Base-by-base conservation (phyloP, 2,329 filamentous ascomycete species). In the Zymoseptoria ardabiliae region DNA sequence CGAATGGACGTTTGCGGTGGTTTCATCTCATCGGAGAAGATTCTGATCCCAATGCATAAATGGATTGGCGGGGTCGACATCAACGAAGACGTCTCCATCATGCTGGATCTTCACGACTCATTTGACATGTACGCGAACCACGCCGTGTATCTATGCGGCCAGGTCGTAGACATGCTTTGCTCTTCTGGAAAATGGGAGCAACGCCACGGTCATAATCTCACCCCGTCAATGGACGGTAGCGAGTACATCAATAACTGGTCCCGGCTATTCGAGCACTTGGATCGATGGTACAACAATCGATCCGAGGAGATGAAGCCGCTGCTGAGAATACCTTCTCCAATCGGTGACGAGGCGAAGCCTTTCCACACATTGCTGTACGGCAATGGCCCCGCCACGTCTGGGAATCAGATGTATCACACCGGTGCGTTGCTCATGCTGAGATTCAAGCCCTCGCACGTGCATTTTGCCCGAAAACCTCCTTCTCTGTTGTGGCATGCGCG, bases 121-220 rank as follows among this genome's bases (percentile, higher is more conserved):
- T 79, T 58, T 75, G 83, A 85, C 63, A 82, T 81, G 76, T 78
- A 83, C 61, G 83, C 83, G 30, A 85, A 85, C 64, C 82, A 82
- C 63, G 77, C 82, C 7, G 82, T 85, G 2, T 85, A 81, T 62
- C 75, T 86, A 1, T 80, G 77, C 55, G 78, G 82, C 3, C 77
- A 76, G 58, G 77, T 78, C 1, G 66, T 74, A 4, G 70, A 73
- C 11, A 58, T 73, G 1, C 66, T 73, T 10, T 70, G 68, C 58
- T 63, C 61, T 4, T 68, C 66, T 9, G 69, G 68, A 4, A 66
- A 66, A 51, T 70, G 69, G 69, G 67, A 70, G 53, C 67, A 70
- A 53, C 59, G 65, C 13, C 65, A 66, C 23, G 11, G 51, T n/a
- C 61, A 62, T 10, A 54, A 58, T 5, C 54, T 54, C 10, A 55